Base-by-base conservation (phyloP, 371 early-diverging fungal genomes). In the Rhizopus delemar region DNA sequence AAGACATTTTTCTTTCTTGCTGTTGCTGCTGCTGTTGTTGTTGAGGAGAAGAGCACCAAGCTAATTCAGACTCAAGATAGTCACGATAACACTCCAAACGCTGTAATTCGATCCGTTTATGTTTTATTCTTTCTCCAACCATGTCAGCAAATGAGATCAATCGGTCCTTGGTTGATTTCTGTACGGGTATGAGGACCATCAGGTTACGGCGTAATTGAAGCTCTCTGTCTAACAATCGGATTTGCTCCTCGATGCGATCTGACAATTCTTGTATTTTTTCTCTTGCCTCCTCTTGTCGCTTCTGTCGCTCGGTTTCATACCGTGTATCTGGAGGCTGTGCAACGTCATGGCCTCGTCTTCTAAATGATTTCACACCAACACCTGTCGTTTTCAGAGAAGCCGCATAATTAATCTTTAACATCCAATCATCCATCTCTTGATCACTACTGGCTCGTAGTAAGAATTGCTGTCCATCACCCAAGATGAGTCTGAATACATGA, bases 401-500 rank as follows among this genome's bases (percentile, higher is more conserved):
- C 0, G 90, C 90, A 64, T 89, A 90, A 70, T 92, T 92, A 53
- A 92, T 86, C 50, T 86, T 86, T 31, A 79, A 67, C 82, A 92
- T 89, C 93, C 93, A 92, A 56, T 91, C 90, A 31, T 87, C 86
- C 78, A 91, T 84, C 8, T 89, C 88, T 35, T 74, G 77, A 66
- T 88, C 85, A 50, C 70, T 70, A 9, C 84, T 73, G 3, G 89
- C 85, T 57, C 87, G 77, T 53, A 92, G 74, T 41, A 92, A 65
- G 54, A 87, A 88, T 56, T 90, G 86, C 60, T 87, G 83, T 22
- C 87, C 89, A 46, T 87, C 87, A 2, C 82, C 82, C 6, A 86
- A 81, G 13, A 85, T 82, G 13, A 92, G 66, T 15, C 92, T 81
- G 70, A 91, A 90, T n/a, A 87, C 88, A 54, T 91, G 80, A 4